These are phyloP conservation scores for Rhododendron simsii DNA, from an alignment of 148 eudicot species.

Conservation along the genomic window DNA sequence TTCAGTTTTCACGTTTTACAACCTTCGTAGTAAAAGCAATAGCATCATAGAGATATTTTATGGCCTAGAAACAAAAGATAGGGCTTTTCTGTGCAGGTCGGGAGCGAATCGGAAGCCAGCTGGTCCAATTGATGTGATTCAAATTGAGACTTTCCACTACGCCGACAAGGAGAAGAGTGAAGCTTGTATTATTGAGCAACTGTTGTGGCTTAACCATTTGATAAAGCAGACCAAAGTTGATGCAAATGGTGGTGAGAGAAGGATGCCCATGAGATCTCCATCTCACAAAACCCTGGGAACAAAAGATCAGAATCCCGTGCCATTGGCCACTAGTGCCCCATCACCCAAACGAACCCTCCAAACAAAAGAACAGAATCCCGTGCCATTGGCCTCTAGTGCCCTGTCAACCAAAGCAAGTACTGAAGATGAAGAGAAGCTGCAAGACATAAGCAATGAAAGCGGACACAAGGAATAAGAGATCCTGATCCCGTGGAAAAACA, in stretches of 20 bases:
- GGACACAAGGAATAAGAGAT: conserved; percentile 13
- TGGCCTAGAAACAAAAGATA: neutral
- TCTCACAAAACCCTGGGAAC: conserved; percentile 6
- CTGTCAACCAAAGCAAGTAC: conserved; percentile 13
- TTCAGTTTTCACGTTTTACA: neutral
- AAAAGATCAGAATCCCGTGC: conserved; percentile 12
- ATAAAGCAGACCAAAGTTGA: conserved; percentile 35
- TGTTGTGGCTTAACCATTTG: conserved; percentile 76
- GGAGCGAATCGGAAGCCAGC: conserved; percentile 44
- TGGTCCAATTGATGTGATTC: conserved; percentile 46
- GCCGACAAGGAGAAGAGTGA: conserved; percentile 79
- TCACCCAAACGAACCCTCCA: conserved; percentile 15
- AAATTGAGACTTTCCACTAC: conserved; percentile 74
- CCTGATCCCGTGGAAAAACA: conserved; percentile 6
- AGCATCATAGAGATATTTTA: neutral
- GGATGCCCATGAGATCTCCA: conserved; percentile 23
- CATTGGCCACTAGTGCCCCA: conserved; percentile 9
- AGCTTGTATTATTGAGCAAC: conserved; percentile 58
- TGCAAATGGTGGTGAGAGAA: conserved; percentile 18
- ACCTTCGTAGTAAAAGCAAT: neutral
- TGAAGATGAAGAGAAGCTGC: conserved; percentile 25
- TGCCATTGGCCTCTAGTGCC: neutral
- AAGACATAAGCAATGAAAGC: conserved; percentile 10
- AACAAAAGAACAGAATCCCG: conserved; percentile 10
- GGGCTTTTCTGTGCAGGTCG: conserved; percentile 36